phyloP scores from a whole-genome alignment of 371 early-diverging fungal species.

The Smittium culicis region DNA sequence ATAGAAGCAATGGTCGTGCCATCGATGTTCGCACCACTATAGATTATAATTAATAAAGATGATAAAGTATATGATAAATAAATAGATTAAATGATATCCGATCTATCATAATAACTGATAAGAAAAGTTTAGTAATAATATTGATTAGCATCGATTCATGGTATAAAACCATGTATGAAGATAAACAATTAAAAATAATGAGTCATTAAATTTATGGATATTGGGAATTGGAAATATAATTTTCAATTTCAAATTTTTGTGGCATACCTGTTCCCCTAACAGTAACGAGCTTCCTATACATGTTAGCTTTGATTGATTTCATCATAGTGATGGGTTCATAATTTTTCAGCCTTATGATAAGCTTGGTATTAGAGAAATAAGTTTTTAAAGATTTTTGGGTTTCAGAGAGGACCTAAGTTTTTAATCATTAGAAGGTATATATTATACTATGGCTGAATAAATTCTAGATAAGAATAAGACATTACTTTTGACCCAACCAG shows the following conservation, averaged over 20 bases:
- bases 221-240: too few relatives aligned
- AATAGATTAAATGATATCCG: too few relatives aligned
- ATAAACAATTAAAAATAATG: too few relatives aligned
- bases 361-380: conserved; percentile 3
- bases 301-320: conserved; percentile 28
- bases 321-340: conserved; percentile 29
- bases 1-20: conserved; percentile 24
- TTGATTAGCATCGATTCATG: too few relatives aligned
- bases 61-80: not conserved
- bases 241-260: not conserved
- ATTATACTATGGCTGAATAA: not conserved
- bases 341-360: conserved; percentile 23
- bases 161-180: not conserved
- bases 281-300: conserved; percentile 30
- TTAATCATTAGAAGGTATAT: not conserved
- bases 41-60: not conserved
- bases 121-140: too few relatives aligned
- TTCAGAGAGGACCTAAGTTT: not conserved
- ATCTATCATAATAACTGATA: too few relatives aligned
- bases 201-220: too few relatives aligned
- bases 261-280: conserved; percentile 20
- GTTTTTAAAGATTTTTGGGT: not conserved
- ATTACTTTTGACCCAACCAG: not conserved
- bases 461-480: not conserved
- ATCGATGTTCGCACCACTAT: conserved; percentile 31